Evolutionary conservation across 192 early-diverging fungal genomes (phyloP).

Genomic region (Coemansia sp.): DNA sequence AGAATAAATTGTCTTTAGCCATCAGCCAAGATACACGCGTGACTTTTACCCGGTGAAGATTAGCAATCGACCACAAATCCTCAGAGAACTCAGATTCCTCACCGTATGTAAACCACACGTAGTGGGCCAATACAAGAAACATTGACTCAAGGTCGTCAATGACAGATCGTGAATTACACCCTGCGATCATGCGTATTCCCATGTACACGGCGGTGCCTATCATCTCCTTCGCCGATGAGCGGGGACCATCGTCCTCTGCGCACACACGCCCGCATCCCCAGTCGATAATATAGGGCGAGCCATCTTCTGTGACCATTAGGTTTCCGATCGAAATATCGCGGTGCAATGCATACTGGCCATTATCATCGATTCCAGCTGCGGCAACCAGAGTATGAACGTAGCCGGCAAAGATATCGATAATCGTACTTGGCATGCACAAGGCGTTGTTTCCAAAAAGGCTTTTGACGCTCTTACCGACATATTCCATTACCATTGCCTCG

Average conservation of each 20-base stretch:
- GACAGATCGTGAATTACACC: background rate
- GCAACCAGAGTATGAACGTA: constrained; percentile 3
- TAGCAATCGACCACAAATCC: no score
- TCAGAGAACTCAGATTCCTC: no score
- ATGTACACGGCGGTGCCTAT: constrained; percentile 11
- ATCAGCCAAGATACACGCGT: no score
- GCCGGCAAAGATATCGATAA: constrained; percentile 6
- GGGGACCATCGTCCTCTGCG: background rate
- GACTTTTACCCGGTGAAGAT: no score
- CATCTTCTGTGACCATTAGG: background rate
- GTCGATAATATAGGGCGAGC: background rate
- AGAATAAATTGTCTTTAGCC: no score
- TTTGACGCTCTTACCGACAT: background rate
- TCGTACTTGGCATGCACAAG: background rate
- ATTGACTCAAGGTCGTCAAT: constrained; percentile 7
- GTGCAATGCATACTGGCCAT: background rate
- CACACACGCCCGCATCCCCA: constrained; percentile 2
- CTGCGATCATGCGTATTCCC: background rate
- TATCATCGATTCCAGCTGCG: background rate
- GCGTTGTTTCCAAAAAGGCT: background rate
- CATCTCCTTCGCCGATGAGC: background rate
- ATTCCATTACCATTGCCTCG: background rate
- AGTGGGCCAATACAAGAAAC: background rate
- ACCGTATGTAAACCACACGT: no score
- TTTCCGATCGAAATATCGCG: constrained; percentile 3